Evolutionary conservation across 805 yeast genomes (phyloP), one percentile per base, ranked within the genome.

Genomic region (Candida succiphila): DNA sequence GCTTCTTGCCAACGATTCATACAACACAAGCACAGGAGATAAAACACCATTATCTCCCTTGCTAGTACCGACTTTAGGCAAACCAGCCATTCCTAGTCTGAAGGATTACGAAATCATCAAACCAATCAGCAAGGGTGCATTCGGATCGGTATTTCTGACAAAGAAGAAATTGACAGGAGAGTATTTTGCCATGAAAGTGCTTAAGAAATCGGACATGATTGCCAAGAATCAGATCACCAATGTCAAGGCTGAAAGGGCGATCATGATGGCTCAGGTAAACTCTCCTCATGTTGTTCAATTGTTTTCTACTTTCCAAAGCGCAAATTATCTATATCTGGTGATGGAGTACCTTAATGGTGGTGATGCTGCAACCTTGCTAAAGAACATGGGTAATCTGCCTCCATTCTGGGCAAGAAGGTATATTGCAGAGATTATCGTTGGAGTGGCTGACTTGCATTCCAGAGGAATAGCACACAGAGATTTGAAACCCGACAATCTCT

Each of bases 341-440:
- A 89, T 94, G 97, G 98, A 92, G 53, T 92, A 86, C 49, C 61
- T 92, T 26, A 85, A 82, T 44, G 98, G 98, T 28, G 99, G 99
- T 23, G 99, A 92, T 54, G 73, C 89, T 48, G 92, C 96, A 0
- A 78, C 95, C 0, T 61, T 94, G 33, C 60, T 92, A 19, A 83
- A 84, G 48, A 72, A 77, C 57, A 67, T 89, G 53, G 96, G 95
- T 0, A 76, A 78, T 2, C 56, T 92, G 17, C 89, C 95, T 0
- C 84, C 81, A 43, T 75, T 75, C 28, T 92, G 97, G 97, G 75
- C 86, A 0, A 76, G 69, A 40, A 69, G 83, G 42, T 92, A 92
- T 45, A 70, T 86, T 34, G 88, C 95, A 0, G 98, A 92, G 51
- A 85, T 88, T 2, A 76, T 88, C 16, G 78, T 84, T 17, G 96